A percentile compares a stretch with the other conserved stretches of the same genome.
Evolutionary conservation across 768 basidiomycete genomes (phyloP).

Genomic region (Kwoniella sp.): DNA sequence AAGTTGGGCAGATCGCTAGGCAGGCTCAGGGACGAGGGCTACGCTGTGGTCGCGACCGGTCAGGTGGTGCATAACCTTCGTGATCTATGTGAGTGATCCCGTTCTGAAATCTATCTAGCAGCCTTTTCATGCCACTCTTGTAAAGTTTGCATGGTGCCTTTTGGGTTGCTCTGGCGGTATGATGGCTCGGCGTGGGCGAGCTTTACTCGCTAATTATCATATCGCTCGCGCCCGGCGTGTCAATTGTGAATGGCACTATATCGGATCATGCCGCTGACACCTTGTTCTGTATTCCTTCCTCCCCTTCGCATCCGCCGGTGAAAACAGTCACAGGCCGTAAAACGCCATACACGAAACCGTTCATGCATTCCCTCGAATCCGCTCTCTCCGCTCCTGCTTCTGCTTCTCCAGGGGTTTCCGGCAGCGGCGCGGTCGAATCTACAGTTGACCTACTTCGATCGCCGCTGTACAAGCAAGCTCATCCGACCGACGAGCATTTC

Average conservation of each 20-base stretch:
- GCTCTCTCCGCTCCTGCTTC: conserved; percentile 31
- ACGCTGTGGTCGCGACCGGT: conserved; percentile 46
- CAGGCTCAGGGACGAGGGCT: conserved; percentile 44
- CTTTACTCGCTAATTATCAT: background rate
- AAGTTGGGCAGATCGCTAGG: conserved; percentile 46
- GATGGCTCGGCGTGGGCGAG: too few relatives aligned
- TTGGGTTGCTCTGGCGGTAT: too few relatives aligned
- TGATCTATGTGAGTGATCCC: conserved; percentile 42
- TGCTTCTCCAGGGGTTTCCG: too few relatives aligned
- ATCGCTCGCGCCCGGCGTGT: too few relatives aligned
- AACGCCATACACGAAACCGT: conserved; percentile 34
- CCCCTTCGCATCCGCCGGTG: too few relatives aligned
- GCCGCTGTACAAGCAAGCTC: conserved; percentile 66
- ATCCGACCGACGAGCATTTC: conserved; percentile 81
- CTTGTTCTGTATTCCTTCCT: background rate
- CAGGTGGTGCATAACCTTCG: conserved; percentile 53
- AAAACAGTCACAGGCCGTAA: conserved; percentile 32
- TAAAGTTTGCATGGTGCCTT: background rate
- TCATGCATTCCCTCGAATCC: conserved; percentile 19
- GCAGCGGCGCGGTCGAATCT: conserved; percentile 15
- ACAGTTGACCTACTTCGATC: conserved; percentile 61
- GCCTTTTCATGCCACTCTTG: too few relatives aligned
- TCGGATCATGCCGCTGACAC: too few relatives aligned
- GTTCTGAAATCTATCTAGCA: too few relatives aligned
- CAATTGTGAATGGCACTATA: too few relatives aligned